Evolutionary conservation across 768 basidiomycete species (phyloP).

Genomic region (Trametes maxima): DNA sequence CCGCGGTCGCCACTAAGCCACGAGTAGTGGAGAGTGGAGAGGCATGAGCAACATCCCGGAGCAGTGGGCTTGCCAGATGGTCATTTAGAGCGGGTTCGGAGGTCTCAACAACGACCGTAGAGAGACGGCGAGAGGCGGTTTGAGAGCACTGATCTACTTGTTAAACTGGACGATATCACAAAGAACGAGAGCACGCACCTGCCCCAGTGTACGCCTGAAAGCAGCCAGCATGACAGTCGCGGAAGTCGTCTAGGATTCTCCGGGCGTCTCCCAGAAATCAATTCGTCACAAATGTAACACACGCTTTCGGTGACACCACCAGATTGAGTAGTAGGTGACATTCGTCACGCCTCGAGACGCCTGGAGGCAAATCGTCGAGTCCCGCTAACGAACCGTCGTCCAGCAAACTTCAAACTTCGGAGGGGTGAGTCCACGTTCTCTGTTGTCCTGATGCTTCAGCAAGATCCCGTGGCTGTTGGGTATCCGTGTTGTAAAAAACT

Average conservation of each 20-base stretch:
- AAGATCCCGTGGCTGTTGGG: background rate
- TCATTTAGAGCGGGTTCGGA: background rate
- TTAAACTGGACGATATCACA: background rate
- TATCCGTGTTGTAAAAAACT: background rate
- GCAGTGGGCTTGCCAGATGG: background rate
- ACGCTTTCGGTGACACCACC: background rate
- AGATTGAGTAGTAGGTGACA: background rate
- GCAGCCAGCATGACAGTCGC: conserved; percentile 30
- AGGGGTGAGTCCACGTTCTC: conserved; percentile 41
- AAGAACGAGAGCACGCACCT: conserved; percentile 21
- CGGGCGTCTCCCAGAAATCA: background rate
- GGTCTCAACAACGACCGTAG: conserved; percentile 17
- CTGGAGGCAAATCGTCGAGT: conserved; percentile 10
- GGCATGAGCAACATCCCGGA: background rate
- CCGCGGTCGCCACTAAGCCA: background rate
- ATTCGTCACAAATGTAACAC: background rate
- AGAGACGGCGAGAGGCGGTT: conserved; percentile 18
- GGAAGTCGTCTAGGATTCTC: background rate
- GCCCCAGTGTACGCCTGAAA: conserved; percentile 25
- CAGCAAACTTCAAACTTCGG: conserved; percentile 36
- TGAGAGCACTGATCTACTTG: conserved; percentile 1
- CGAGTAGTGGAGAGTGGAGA: background rate
- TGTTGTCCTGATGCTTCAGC: conserved; percentile 15
- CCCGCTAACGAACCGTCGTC: conserved; percentile 19
- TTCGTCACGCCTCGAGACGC: conserved; percentile 3